These are phyloP conservation scores for Coniochaeta sp. DNA, from an alignment of 2,329 filamentous ascomycete species.

Conservation along the genomic window DNA sequence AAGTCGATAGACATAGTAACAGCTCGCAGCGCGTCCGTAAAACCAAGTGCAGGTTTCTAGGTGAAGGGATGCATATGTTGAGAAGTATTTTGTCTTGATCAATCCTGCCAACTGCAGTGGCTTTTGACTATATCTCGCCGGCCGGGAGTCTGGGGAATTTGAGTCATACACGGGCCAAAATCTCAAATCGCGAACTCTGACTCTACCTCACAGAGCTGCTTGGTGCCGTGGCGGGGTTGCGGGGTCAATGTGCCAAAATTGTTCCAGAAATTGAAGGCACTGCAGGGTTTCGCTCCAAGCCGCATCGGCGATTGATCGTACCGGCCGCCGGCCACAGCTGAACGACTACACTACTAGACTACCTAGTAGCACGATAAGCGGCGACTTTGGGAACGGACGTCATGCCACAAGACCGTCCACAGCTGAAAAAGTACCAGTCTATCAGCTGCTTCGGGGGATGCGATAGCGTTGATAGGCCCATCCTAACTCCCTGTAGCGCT, in stretches of 20 bases:
- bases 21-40: slow-evolving; percentile 2
- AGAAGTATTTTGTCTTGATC: not conserved
- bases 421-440: not conserved
- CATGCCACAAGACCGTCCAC: not conserved
- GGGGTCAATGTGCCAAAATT: not conserved
- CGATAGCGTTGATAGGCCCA: not conserved
- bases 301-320: not conserved
- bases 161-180: not conserved
- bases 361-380: not conserved
- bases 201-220: not conserved
- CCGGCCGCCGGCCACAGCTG: not conserved
- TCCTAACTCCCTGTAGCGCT: not conserved
- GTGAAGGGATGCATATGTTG: not conserved
- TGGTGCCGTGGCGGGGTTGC: not conserved
- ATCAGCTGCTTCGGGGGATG: not conserved
- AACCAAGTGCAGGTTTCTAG: not conserved
- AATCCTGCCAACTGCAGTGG: not conserved
- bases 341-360: too few relatives aligned
- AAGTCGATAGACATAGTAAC: slow-evolving; percentile 80
- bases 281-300: not conserved
- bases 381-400: not conserved
- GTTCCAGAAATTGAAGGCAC: not conserved
- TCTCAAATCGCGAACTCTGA: not conserved
- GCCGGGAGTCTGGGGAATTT: not conserved
- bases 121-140: too few relatives aligned